Conservation (phyloP, 257 asterid genomes). For the Gentiana straminea region DNA sequence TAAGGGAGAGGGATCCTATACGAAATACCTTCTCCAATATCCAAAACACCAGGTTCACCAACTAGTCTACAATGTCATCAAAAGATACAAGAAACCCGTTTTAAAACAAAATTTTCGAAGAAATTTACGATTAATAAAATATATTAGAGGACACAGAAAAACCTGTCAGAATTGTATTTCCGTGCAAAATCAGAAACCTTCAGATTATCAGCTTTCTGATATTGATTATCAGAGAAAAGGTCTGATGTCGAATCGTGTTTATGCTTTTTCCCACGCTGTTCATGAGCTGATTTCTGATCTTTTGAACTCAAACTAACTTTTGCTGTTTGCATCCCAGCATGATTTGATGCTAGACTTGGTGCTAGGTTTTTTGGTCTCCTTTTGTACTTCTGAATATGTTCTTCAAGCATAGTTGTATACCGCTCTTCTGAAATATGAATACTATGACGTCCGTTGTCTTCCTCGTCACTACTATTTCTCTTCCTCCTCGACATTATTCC, state of each 20-base stretch:
- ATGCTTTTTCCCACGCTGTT: slow-evolving; percentile 48
- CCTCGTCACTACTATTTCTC: slow-evolving; percentile 80
- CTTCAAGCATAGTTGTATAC: slow-evolving; percentile 93
- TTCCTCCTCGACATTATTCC: slow-evolving; percentile 63
- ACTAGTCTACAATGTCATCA: slow-evolving; percentile 40
- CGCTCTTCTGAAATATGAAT: slow-evolving; percentile 70
- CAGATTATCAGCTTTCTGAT: slow-evolving; percentile 43
- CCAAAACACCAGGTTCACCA: slow-evolving; percentile 78
- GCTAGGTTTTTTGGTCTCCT: slow-evolving; percentile 59
- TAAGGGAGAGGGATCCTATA: slow-evolving; percentile 88
- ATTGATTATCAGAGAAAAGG: slow-evolving; percentile 31
- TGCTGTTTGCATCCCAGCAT: slow-evolving; percentile 27
- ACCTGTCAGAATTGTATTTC: slow-evolving; percentile 70
- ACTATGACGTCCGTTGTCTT: slow-evolving; percentile 51
- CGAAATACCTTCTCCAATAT: slow-evolving; percentile 86
- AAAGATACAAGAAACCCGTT: neutral
- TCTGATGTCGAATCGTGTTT: slow-evolving; percentile 63
- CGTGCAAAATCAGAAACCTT: slow-evolving; percentile 46
- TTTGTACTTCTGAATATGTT: slow-evolving; percentile 78
- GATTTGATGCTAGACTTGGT: slow-evolving; percentile 40
- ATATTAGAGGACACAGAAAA: slow-evolving; percentile 9
- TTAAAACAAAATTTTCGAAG: neutral
- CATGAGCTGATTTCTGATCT: slow-evolving; percentile 51
- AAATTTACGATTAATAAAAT: neutral
- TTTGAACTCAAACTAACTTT: slow-evolving; percentile 41